Percentiles rank a stretch among this genome's conserved stretches.
Evolutionary conservation across 345 rosid genomes (phyloP).

Genomic region (Pseudoturritis turrita): DNA sequence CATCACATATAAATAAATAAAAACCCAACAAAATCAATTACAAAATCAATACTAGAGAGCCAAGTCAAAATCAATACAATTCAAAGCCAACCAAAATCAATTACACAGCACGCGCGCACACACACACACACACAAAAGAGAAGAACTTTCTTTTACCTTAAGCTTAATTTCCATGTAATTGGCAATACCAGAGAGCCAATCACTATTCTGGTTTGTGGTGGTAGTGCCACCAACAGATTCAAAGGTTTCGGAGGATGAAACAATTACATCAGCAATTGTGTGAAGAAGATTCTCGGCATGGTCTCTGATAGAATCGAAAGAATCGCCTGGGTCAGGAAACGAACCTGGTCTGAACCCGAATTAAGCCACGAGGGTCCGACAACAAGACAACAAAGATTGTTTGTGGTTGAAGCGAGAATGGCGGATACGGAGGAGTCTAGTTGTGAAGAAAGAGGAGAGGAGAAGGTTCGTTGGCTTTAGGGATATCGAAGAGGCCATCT

Average conservation of each 20-base stretch:
- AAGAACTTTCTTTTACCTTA: slow-evolving; percentile 43
- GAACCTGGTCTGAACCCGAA: slow-evolving; percentile 48
- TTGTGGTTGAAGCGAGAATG: slow-evolving; percentile 31
- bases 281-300: slow-evolving; percentile 54
- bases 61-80: slow-evolving; percentile 51
- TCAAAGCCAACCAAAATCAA: slow-evolving; percentile 4
- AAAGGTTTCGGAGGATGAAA: slow-evolving; percentile 53
- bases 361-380: slow-evolving; percentile 50
- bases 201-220: slow-evolving; percentile 50
- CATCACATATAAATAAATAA: no score
- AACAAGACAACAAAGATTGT: slow-evolving; percentile 35
- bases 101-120: not conserved
- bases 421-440: slow-evolving; percentile 29
- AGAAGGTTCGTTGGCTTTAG: slow-evolving; percentile 33
- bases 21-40: slow-evolving; percentile 22
- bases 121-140: not conserved
- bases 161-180: slow-evolving; percentile 69
- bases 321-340: slow-evolving; percentile 42
- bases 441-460: slow-evolving; percentile 34
- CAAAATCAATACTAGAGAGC: no score
- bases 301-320: slow-evolving; percentile 38
- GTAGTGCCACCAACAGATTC: slow-evolving; percentile 22
- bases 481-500: slow-evolving; percentile 36
- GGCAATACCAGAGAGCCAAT: slow-evolving; percentile 88
- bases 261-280: slow-evolving; percentile 81